Conservation (phyloP, 2,329 filamentous ascomycete species). For the Penicillium aurantiogriseum region DNA sequence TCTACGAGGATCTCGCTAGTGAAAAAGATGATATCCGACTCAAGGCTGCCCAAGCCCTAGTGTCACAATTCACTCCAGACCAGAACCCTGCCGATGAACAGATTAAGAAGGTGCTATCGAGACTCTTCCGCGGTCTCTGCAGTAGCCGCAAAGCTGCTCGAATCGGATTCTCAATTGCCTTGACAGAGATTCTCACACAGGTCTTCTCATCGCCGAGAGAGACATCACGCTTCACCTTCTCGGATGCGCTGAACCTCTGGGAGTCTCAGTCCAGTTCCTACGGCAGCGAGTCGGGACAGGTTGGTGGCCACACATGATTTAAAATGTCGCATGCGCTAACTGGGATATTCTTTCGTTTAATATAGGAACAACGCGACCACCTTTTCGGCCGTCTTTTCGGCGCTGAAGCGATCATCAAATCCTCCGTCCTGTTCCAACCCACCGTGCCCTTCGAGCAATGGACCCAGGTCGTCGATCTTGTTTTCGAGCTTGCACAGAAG, state of each 20-base stretch:
- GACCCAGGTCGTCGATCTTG: constrained; percentile 65
- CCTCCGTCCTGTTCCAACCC: constrained; percentile 65
- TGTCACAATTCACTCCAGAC: constrained; percentile 46
- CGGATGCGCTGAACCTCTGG: constrained; percentile 51
- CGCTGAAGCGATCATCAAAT: constrained; percentile 79
- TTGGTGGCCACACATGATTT: constrained; percentile 30
- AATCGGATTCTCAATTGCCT: constrained; percentile 82
- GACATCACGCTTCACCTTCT: constrained; percentile 38
- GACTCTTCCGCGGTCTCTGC: constrained; percentile 82
- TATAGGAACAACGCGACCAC: constrained; percentile 81
- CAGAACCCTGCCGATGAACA: constrained; percentile 42
- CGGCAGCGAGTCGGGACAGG: constrained; percentile 54
- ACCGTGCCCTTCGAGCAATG: constrained; percentile 52
- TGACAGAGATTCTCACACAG: constrained; percentile 76
- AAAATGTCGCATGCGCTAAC: constrained; percentile 27
- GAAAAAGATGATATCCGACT: constrained; percentile 48
- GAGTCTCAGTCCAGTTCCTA: constrained; percentile 53
- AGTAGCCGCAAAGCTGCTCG: constrained; percentile 87
- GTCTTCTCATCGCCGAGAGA: constrained; percentile 53
- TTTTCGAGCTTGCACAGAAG: constrained; percentile 72
- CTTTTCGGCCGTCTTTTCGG: constrained; percentile 85
- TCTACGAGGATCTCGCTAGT: constrained; percentile 50
- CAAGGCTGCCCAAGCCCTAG: constrained; percentile 45
- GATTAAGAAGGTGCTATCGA: constrained; percentile 49
- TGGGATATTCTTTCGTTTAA: constrained; percentile 51